Percentiles rank a stretch among this genome's conserved stretches.
Evolutionary conservation across 805 yeast species (phyloP).

Genomic region (Candida incommunis): DNA sequence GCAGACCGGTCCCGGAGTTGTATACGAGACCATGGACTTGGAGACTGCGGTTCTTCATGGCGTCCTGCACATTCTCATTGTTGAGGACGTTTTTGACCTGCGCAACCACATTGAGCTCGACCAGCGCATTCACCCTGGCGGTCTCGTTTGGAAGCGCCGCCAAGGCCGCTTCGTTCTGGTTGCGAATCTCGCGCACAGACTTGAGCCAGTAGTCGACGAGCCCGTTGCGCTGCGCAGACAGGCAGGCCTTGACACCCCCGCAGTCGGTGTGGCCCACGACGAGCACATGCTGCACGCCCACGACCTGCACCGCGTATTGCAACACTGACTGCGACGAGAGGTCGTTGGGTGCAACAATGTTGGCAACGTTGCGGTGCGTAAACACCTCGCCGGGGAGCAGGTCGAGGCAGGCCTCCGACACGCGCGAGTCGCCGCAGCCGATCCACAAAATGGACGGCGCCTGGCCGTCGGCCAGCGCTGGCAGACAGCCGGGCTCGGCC

Average conservation of each 20-base stretch:
- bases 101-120: slow-evolving; percentile 60
- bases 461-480: slow-evolving; percentile 65
- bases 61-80: slow-evolving; percentile 55
- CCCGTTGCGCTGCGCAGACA: slow-evolving; percentile 49
- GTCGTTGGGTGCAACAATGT: slow-evolving; percentile 55
- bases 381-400: slow-evolving; percentile 88
- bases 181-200: slow-evolving; percentile 53
- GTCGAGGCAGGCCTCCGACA: slow-evolving; percentile 62
- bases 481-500: slow-evolving; percentile 44
- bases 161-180: slow-evolving; percentile 38
- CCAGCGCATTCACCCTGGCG: slow-evolving; percentile 44
- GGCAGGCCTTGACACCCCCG: slow-evolving; percentile 80
- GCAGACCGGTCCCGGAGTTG: slow-evolving; percentile 64
- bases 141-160: slow-evolving; percentile 35
- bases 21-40: slow-evolving; percentile 76
- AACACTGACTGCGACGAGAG: slow-evolving; percentile 61
- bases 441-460: slow-evolving; percentile 89
- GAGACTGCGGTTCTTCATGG: slow-evolving; percentile 45
- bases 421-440: slow-evolving; percentile 88
- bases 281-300: slow-evolving; percentile 66
- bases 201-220: slow-evolving; percentile 61
- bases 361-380: slow-evolving; percentile 80
- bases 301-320: slow-evolving; percentile 76
- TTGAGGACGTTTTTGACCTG: slow-evolving; percentile 52
- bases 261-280: slow-evolving; percentile 94